These are phyloP conservation scores for Daldinia vernicosa DNA, from an alignment of 495 filamentous ascomycete species.

Conservation along the genomic window DNA sequence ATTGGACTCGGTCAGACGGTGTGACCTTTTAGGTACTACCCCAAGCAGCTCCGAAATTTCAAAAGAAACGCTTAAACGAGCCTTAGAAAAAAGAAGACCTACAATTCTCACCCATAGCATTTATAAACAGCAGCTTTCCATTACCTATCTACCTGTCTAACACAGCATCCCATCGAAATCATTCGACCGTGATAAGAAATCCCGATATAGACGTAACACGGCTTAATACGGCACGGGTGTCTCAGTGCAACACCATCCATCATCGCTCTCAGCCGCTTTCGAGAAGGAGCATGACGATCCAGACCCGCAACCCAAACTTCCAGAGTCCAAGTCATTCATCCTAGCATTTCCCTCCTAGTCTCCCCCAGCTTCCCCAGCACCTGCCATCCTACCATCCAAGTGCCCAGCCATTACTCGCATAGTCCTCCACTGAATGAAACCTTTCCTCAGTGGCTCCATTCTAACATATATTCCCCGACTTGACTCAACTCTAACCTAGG, in stretches of 20 bases:
- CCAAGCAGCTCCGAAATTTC: background rate
- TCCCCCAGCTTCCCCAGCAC: slow-evolving; percentile 8
- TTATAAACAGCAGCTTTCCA: background rate
- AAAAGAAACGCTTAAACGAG: background rate
- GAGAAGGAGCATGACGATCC: slow-evolving; percentile 42
- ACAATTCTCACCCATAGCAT: background rate
- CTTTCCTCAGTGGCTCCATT: background rate
- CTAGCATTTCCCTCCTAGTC: slow-evolving; percentile 8
- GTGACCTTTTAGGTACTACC: slow-evolving; percentile 19
- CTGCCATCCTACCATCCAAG: slow-evolving; percentile 5
- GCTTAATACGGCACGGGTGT: slow-evolving; percentile 2
- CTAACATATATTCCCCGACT: background rate
- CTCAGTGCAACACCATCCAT: slow-evolving; percentile 7
- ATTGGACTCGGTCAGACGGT: slow-evolving; percentile 15
- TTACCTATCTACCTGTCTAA: slow-evolving; percentile 4
- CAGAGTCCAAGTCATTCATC: slow-evolving; percentile 26
- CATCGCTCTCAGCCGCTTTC: slow-evolving; percentile 12
- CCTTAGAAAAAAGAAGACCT: background rate
- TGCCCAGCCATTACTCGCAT: slow-evolving; percentile 14
- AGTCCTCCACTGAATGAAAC: slow-evolving; percentile 2
- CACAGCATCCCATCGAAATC: background rate
- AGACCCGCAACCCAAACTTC: slow-evolving; percentile 31
- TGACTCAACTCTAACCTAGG: background rate
- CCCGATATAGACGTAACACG: background rate
- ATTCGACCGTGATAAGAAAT: slow-evolving; percentile 4